Base-by-base conservation (phyloP, 306 rosid species). In the Mimosa pudica region DNA sequence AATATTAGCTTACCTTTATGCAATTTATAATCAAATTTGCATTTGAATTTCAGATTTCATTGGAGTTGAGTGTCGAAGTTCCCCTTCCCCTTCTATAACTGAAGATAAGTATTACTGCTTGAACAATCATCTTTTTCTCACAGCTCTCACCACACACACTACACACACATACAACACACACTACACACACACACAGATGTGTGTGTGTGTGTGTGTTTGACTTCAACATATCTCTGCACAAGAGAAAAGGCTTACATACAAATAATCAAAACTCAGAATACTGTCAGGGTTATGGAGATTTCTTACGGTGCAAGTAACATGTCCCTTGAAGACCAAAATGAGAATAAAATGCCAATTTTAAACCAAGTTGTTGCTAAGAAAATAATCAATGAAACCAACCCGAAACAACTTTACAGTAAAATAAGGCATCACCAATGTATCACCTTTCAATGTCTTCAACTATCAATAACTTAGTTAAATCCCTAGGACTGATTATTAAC, bases 401-500 rank as follows among this genome's bases (percentile, higher is more conserved):
- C 13, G 73, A 73, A 82, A 85, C 33, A 74, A 80, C 77, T 77
- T 79, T 36, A 76, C 76, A 76, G 70, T 42, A 83, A 88, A 87
- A 78, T 82, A 74, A 86, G 84, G 77, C 80, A 81, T 82, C 76
- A 86, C 68, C 86, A 86, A 79, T 80, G 90, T 84, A 87, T 82
- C 89, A 81, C 75, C 88, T 7, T 6, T 55, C 61, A 55, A 16
- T 16, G 18, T 16, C n/a, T 55, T 55, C 24, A n/a, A 55, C 61
- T 83, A 89, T 75, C 5, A 85, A 84, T 76, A 83, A 84, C 84
- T 77, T 80, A 79, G 84, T 74, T 77, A 84, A 83, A 83, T 75
- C 90, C 90, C 92, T 81, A 88, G 83, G 80, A 76, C 78, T 79
- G 78, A 84, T 79, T 81, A 86, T 84, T 33, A 86, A 87, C 91